phyloP scores from a whole-genome alignment of 345 rosid species.

The Melaleuca quinquenervia region DNA sequence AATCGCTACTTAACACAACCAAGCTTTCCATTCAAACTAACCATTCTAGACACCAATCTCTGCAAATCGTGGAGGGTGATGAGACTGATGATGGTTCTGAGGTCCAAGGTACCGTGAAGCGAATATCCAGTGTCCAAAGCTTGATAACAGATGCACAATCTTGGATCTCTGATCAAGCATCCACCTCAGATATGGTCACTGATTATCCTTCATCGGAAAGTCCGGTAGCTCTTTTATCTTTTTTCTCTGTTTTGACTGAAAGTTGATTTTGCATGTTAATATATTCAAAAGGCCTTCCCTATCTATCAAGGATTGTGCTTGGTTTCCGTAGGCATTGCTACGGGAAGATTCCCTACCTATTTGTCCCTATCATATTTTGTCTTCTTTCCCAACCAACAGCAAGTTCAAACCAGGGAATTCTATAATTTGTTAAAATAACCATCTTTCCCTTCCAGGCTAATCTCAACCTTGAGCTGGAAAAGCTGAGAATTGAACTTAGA shows the following conservation, averaged over 20 bases:
- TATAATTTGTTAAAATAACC: neutral
- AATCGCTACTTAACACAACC: conserved; percentile 21
- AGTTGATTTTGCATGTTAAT: neutral
- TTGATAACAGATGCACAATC: conserved; percentile 23
- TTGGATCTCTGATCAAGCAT: conserved; percentile 42
- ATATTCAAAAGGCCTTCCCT: neutral
- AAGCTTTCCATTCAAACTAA: conserved; percentile 19
- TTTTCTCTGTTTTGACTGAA: neutral
- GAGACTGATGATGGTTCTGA: conserved; percentile 19
- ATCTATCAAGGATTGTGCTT: neutral
- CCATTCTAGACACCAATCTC: conserved; percentile 34
- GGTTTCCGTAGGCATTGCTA: neutral
- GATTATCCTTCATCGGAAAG: conserved; percentile 33
- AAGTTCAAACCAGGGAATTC: neutral
- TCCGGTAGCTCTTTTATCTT: conserved; percentile 30
- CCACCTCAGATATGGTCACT: conserved; percentile 31
- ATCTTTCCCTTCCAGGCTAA: conserved; percentile 23
- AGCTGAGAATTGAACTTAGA: conserved; percentile 75
- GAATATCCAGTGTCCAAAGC: conserved; percentile 33
- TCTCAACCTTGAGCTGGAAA: conserved; percentile 69
- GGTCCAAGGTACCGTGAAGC: conserved; percentile 14
- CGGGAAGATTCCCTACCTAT: neutral
- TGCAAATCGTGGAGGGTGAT: conserved; percentile 26
- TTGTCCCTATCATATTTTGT: neutral
- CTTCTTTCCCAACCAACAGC: neutral